A percentile compares a stretch with the other conserved stretches of the same genome.
phyloP scores from a whole-genome alignment of 2,329 filamentous ascomycete species.

The Ascochyta lentis region DNA sequence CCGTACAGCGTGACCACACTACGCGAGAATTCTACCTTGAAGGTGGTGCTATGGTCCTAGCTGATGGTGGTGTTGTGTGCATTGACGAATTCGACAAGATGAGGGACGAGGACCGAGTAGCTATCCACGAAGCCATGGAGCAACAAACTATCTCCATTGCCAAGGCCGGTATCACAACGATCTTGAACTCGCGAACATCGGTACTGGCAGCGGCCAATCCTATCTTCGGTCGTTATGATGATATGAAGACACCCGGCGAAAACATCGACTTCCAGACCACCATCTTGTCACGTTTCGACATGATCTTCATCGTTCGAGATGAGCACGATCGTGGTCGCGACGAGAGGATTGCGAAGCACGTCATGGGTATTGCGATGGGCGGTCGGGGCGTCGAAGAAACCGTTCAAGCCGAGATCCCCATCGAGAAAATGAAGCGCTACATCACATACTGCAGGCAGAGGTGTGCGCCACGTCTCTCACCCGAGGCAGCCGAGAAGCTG shows the following conservation, averaged over 20 bases:
- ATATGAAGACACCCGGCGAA: conserved; percentile 95
- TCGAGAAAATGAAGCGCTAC: conserved; percentile 97
- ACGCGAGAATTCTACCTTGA: conserved; percentile 98
- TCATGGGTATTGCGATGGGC: conserved; percentile 97
- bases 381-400: conserved; percentile 82
- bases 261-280: conserved; percentile 99
- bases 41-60: conserved; percentile 97
- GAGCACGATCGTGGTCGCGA: conserved; percentile 90
- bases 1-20: conserved; percentile 89
- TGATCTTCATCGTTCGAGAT: conserved; percentile 99
- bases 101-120: conserved; percentile 96
- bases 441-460: conserved; percentile 96
- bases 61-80: conserved; percentile 94
- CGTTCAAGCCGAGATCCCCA: conserved; percentile 83
- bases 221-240: conserved; percentile 96
- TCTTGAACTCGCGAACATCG: conserved; percentile 93
- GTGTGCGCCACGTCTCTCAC: conserved; percentile 88
- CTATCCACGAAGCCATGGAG: conserved; percentile 99
- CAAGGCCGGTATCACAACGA: conserved; percentile 97
- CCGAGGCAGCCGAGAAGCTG: conserved; percentile 92
- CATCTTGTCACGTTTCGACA: conserved; percentile 96
- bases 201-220: conserved; percentile 96
- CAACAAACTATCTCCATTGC: conserved; percentile 99
- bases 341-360: conserved; percentile 92
- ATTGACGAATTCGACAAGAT: conserved; percentile 99